Base-by-base conservation (phyloP, 495 filamentous ascomycete species). In the Neurospora pannonica region DNA sequence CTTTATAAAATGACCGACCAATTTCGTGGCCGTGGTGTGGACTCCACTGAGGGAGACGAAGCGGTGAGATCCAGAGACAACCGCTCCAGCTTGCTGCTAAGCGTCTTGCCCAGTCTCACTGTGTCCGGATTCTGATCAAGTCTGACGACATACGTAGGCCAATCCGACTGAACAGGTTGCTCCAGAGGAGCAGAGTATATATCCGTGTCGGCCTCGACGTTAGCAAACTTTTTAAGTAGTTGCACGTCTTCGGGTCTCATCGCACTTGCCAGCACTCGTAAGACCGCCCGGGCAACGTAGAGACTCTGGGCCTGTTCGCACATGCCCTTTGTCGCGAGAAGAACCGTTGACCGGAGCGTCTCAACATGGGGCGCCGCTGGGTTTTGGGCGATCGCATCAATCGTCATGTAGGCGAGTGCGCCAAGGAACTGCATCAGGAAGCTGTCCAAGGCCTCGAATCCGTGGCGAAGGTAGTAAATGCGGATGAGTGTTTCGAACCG, bases 381-480 rank as follows among this genome's bases (percentile, higher is more conserved):
- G 43, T 77, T 73, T 19, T 46, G 54, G 19, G 76, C 76, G 2
- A 80, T 76, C 9, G 78, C 77, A 19, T 75, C 76, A 54, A 83
- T 78, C 17, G 78, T 77, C 21, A 78, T 75, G 76, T 80, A 77
- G 17, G 75, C 76, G 15, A 83, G 72, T 15, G 76, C 75, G 38
- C 79, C 79, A 13, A 83, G 78, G 72, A 80, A 81, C 39, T 83
- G 79, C 70, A 81, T 75, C 5, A 84, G 62, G 24, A 83, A 80
- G 24, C 67, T 76, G 74, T 84, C 81, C 24, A 79, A 73, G 2
- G 70, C 77, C 43, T 84, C 81, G 74, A 79, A 85, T 11, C 82
- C 81, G 69, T 84, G 83, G 10, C 82, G 81, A 2, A 84, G 81
- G 71, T 85, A 85, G 72, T 85, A 84, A 0, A 85, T 76, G 1